Conservation (phyloP, 768 basidiomycete genomes). For the Pleurotus eryngii region DNA sequence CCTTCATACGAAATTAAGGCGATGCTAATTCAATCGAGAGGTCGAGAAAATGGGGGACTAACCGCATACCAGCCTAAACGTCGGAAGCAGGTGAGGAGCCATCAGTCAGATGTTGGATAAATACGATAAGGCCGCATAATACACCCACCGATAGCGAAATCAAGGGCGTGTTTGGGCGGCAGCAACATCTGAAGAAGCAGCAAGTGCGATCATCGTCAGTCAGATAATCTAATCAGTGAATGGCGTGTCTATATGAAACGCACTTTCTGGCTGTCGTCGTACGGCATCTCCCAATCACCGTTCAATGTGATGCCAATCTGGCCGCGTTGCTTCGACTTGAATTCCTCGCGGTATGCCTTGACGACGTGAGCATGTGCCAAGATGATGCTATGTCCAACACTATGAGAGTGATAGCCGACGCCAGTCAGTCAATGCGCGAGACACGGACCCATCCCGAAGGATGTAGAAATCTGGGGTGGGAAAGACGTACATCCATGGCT, state of each 20-base stretch:
- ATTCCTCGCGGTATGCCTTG: conserved; percentile 64
- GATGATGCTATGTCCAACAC: conserved; percentile 66
- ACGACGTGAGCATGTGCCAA: conserved; percentile 67
- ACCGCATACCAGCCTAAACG: conserved; percentile 58
- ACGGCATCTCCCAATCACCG: conserved; percentile 74
- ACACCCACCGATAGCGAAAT: conserved; percentile 63
- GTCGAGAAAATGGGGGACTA: conserved; percentile 21
- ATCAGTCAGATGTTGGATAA: conserved; percentile 21
- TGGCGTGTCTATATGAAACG: conserved; percentile 18
- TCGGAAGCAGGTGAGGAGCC: conserved; percentile 34
- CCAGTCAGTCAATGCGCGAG: background rate
- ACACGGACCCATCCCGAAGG: background rate
- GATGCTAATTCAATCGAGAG: background rate
- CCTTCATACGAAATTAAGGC: conserved; percentile 22
- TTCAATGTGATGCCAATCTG: conserved; percentile 79
- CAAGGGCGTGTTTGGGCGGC: conserved; percentile 70
- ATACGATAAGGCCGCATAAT: conserved; percentile 13
- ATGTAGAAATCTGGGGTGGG: background rate
- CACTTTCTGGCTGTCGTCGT: conserved; percentile 66
- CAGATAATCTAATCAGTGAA: background rate
- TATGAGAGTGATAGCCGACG: conserved; percentile 22
- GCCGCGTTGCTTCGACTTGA: conserved; percentile 59
- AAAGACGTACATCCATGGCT: conserved; percentile 63
- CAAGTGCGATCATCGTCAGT: conserved; percentile 1
- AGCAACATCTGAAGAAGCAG: conserved; percentile 45